phyloP scores from a whole-genome alignment of 139 green algal species.

The Micromonas commoda region DNA sequence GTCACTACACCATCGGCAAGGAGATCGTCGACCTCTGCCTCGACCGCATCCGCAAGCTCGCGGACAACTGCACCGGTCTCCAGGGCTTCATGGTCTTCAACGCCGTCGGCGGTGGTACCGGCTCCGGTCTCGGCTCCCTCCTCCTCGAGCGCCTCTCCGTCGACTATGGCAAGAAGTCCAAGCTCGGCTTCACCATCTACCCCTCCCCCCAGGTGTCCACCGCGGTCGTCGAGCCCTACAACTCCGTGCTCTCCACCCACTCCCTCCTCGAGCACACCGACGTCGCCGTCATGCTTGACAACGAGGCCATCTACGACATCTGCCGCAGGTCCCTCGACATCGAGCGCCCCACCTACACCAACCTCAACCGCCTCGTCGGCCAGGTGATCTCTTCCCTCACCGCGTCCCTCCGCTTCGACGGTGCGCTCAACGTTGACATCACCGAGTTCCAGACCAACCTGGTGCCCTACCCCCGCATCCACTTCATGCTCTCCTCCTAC shows the following conservation, averaged over 20 bases:
- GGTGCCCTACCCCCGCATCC: slow-evolving; percentile 54
- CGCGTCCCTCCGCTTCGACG: slow-evolving; percentile 53
- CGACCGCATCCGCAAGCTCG: slow-evolving; percentile 53
- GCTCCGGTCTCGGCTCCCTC: slow-evolving; percentile 53
- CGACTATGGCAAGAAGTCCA: slow-evolving; percentile 99
- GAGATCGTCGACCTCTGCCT: slow-evolving; percentile 54
- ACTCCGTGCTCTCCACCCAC: slow-evolving; percentile 54
- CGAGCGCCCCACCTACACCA: slow-evolving; percentile 57
- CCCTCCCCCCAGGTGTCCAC: slow-evolving; percentile 53
- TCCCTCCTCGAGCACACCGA: slow-evolving; percentile 55
- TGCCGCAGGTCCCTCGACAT: slow-evolving; percentile 53
- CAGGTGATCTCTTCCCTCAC: slow-evolving; percentile 59
- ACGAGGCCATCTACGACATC: slow-evolving; percentile 57
- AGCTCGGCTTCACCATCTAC: slow-evolving; percentile 74
- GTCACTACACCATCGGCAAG: slow-evolving; percentile 57
- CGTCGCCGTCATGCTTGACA: slow-evolving; percentile 53
- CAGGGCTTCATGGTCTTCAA: slow-evolving; percentile 58
- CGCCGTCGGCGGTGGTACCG: slow-evolving; percentile 51
- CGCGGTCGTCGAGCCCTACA: slow-evolving; percentile 57
- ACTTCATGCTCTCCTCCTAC: slow-evolving; percentile 59
- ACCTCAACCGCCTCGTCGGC: slow-evolving; percentile 50
- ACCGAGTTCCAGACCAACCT: slow-evolving; percentile 63
- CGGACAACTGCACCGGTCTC: slow-evolving; percentile 55
- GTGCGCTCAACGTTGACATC: slow-evolving; percentile 53
- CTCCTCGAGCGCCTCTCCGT: slow-evolving; percentile 70